These are phyloP conservation scores for Apiosordaria backusii DNA, from an alignment of 495 filamentous ascomycete species.

Conservation along the genomic window DNA sequence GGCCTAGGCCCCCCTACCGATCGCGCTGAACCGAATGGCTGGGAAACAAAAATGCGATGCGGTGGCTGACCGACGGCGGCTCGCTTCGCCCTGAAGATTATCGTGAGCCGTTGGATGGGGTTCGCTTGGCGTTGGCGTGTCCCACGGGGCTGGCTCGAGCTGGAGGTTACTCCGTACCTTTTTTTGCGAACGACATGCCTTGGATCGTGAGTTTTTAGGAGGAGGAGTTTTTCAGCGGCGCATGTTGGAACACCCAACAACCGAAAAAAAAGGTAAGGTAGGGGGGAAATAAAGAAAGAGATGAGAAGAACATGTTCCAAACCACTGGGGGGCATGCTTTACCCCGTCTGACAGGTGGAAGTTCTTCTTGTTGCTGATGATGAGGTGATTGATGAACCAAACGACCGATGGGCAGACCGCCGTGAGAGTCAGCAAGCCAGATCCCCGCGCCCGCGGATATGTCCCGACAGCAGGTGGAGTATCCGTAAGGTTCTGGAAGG, in stretches of 20 bases:
- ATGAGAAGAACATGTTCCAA: not conserved
- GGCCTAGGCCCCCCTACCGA: constrained; percentile 9
- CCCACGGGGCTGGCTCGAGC: not conserved
- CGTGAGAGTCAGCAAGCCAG: not conserved
- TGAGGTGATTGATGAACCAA: constrained; percentile 1
- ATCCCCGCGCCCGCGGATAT: not conserved
- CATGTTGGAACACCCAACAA: not conserved
- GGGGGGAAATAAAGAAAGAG: not conserved
- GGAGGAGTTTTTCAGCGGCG: not conserved
- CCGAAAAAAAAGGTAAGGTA: not conserved
- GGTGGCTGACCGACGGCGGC: constrained; percentile 1
- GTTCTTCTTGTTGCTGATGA: not conserved
- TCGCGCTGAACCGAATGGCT: not conserved
- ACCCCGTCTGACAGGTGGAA: not conserved
- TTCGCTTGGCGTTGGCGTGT: not conserved
- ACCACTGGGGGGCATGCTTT: not conserved
- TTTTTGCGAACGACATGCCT: constrained; percentile 8
- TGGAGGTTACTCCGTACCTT: constrained; percentile 3
- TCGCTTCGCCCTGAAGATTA: constrained; percentile 5
- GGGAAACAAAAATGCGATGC: constrained; percentile 11
- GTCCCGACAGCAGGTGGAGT: not conserved
- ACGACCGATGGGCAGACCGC: not conserved
- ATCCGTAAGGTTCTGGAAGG: constrained; percentile 1
- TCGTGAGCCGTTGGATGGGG: constrained; percentile 2
- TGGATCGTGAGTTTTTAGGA: constrained; percentile 6